phyloP scores from a whole-genome alignment of 768 basidiomycete genomes.

The Tephrocybe sp. region DNA sequence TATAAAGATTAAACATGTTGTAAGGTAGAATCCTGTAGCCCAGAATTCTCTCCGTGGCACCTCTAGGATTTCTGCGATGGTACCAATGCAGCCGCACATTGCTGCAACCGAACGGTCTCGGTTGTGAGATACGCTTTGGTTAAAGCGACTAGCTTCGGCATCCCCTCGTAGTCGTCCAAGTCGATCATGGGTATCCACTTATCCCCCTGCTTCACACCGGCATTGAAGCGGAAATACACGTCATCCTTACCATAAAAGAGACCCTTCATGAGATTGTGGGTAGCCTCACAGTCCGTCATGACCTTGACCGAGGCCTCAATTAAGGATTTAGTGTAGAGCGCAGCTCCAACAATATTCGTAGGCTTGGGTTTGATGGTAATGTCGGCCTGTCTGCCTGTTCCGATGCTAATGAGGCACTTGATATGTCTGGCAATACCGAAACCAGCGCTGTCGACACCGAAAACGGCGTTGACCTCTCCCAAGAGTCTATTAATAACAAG shows the following conservation, averaged over 20 bases:
- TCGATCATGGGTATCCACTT: constrained; percentile 10
- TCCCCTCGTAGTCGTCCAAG: constrained; percentile 10
- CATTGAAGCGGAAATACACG: constrained; percentile 14
- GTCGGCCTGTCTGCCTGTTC: constrained; percentile 13
- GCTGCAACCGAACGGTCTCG: background rate
- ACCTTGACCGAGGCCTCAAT: constrained; percentile 4
- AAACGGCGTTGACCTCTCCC: constrained; percentile 22
- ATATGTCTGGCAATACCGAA: constrained; percentile 11
- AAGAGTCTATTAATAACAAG: constrained; percentile 20
- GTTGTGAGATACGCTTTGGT: constrained; percentile 9
- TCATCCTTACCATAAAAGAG: constrained; percentile 9
- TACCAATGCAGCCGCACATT: constrained; percentile 7
- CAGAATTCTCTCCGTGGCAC: background rate
- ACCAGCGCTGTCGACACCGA: background rate
- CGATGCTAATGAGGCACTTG: constrained; percentile 9
- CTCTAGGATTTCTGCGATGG: background rate
- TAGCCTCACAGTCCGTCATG: constrained; percentile 13
- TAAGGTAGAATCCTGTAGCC: too few relatives aligned
- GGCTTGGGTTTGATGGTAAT: constrained; percentile 4
- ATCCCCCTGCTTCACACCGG: constrained; percentile 6
- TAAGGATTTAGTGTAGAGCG: constrained; percentile 1
- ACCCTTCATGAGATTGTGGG: constrained; percentile 4
- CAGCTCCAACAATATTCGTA: background rate
- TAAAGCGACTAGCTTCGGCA: constrained; percentile 6
- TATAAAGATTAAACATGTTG: too few relatives aligned